Percentiles rank a stretch among this genome's conserved stretches.
phyloP scores from a whole-genome alignment of 1,284 basidiomycete species.

The Omphalotus olearius region DNA sequence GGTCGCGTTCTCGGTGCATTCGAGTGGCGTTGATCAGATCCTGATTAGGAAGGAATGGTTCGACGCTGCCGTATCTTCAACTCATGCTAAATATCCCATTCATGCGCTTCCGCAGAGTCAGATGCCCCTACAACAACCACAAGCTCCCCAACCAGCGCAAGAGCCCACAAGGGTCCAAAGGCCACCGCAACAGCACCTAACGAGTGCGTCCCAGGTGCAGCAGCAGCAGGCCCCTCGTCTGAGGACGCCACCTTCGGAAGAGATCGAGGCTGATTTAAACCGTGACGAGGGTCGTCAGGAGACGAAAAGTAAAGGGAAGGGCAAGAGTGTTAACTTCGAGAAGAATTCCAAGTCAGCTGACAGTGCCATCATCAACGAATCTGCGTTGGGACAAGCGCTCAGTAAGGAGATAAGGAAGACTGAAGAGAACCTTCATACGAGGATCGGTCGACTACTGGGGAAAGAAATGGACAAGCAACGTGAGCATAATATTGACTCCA shows the following conservation, averaged over 20 bases:
- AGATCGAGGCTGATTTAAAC: conserved; percentile 58
- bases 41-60: conserved; percentile 80
- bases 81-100: conserved; percentile 61
- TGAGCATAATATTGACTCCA: conserved; percentile 28
- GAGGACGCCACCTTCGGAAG: conserved; percentile 70
- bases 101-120: conserved; percentile 30
- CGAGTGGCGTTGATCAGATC: conserved; percentile 78
- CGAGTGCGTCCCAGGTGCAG: conserved; percentile 12
- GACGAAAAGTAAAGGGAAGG: conserved; percentile 40
- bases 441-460: conserved; percentile 68
- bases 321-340: conserved; percentile 58
- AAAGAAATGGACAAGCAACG: conserved; percentile 87
- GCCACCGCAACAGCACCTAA: not conserved
- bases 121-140: conserved; percentile 25
- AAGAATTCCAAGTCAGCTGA: conserved; percentile 43
- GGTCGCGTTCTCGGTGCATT: conserved; percentile 79
- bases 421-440: conserved; percentile 72
- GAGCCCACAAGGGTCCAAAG: conserved; percentile 1
- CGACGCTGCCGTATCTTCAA: conserved; percentile 53
- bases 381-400: conserved; percentile 49
- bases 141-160: conserved; percentile 16
- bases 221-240: conserved; percentile 34
- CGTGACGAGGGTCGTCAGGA: conserved; percentile 51
- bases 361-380: conserved; percentile 41
- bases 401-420: conserved; percentile 74